These are phyloP conservation scores for Paraglomus occultum DNA, from an alignment of 192 early-diverging fungal species.

Conservation along the genomic window DNA sequence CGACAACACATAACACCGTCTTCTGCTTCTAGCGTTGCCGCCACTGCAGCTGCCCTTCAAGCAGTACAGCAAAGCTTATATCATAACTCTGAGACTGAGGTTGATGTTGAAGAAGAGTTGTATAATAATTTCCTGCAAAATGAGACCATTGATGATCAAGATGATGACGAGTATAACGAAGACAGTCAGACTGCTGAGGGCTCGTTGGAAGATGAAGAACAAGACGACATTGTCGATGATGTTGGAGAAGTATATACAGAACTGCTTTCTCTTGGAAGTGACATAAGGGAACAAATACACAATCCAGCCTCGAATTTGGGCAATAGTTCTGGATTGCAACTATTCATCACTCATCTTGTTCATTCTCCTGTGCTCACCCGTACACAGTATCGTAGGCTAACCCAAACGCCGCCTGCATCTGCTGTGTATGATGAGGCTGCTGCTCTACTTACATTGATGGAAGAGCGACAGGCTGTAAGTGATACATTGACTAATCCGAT, in stretches of 20 bases:
- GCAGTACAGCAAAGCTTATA: too few species aligned
- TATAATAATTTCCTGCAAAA: slow-evolving; percentile 19
- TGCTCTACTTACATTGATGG: slow-evolving; percentile 14
- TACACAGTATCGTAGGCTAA: slow-evolving; percentile 20
- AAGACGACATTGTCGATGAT: not conserved
- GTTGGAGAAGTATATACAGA: not conserved
- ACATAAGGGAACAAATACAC: slow-evolving; percentile 22
- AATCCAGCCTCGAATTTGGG: not conserved
- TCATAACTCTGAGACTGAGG: not conserved
- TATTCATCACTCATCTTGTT: slow-evolving; percentile 24
- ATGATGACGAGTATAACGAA: slow-evolving; percentile 24
- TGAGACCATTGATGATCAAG: slow-evolving; percentile 23
- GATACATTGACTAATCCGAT: slow-evolving; percentile 11
- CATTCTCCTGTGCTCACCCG: slow-evolving; percentile 24
- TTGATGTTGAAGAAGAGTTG: slow-evolving; percentile 25
- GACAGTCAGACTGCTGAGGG: not conserved
- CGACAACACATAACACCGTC: too few species aligned
- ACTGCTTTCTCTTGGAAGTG: slow-evolving; percentile 21
- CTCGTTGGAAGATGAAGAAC: not conserved
- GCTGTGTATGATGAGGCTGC: slow-evolving; percentile 2
- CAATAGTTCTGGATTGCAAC: slow-evolving; percentile 8
- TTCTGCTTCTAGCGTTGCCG: too few species aligned
- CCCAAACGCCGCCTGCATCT: slow-evolving; percentile 2
- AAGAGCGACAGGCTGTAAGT: slow-evolving; percentile 6
- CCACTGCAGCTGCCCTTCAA: too few species aligned